phyloP scores from a whole-genome alignment of 495 filamentous ascomycete genomes.

The Apodospora peruviana region DNA sequence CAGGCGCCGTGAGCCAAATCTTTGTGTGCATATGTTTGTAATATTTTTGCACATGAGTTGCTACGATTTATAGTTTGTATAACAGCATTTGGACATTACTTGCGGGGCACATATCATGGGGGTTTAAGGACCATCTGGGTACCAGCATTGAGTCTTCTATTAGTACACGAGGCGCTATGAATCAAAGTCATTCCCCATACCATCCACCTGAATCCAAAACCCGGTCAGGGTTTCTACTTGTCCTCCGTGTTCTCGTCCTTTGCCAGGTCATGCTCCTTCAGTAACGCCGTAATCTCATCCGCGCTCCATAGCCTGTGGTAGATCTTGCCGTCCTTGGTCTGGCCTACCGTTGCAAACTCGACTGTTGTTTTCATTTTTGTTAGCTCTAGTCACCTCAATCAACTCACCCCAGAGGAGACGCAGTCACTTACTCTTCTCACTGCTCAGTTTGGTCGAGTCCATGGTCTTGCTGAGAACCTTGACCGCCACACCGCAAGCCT shows the following conservation, averaged over 20 bases:
- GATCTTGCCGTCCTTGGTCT: constrained; percentile 88
- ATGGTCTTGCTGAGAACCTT: constrained; percentile 99
- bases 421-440: constrained; percentile 79
- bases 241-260: constrained; percentile 78
- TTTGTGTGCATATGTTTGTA: no score
- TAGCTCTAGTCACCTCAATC: constrained; percentile 5
- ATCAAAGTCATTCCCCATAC: background rate
- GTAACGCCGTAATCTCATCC: constrained; percentile 89
- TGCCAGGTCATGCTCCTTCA: constrained; percentile 92
- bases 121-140: no score
- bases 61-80: no score
- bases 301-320: constrained; percentile 98
- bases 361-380: constrained; percentile 46
- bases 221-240: constrained; percentile 26
- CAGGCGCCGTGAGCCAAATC: background rate
- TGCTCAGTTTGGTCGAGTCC: constrained; percentile 97
- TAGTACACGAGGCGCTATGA: constrained; percentile 25
- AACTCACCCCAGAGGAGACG: background rate
- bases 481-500: constrained; percentile 94
- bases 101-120: no score
- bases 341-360: constrained; percentile 97
- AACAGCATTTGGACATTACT: no score
- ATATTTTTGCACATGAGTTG: no score
- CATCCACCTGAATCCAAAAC: background rate
- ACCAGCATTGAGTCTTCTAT: no score